Percentiles rank a stretch among this genome's conserved stretches.
Evolutionary conservation across 768 basidiomycete genomes (phyloP).

Genomic region (Pisolithus marmoratus): DNA sequence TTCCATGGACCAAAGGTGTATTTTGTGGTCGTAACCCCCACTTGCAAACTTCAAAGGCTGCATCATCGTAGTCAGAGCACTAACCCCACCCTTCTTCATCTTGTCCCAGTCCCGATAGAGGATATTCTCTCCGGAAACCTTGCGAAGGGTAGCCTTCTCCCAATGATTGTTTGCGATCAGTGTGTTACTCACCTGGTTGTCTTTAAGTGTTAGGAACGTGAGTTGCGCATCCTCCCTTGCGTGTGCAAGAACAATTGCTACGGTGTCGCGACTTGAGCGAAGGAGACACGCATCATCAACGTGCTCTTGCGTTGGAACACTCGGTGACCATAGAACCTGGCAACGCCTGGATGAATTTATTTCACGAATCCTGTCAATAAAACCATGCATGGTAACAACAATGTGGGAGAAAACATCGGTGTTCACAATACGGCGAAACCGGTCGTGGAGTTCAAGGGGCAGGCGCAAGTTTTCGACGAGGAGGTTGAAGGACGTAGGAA

Average conservation of each 20-base stretch:
- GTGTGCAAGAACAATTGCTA: constrained; percentile 34
- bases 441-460: constrained; percentile 30
- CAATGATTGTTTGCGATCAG: not conserved
- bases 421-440: constrained; percentile 34
- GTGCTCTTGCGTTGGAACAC: constrained; percentile 21
- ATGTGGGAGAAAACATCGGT: constrained; percentile 14
- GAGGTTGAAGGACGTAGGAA: not conserved
- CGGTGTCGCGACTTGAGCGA: constrained; percentile 11
- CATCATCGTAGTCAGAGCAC: constrained; percentile 37
- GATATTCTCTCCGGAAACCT: constrained; percentile 8
- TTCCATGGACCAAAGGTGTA: constrained; percentile 43
- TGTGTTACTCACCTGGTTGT: constrained; percentile 19
- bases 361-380: constrained; percentile 26
- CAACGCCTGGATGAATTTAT: constrained; percentile 12
- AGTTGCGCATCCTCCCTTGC: constrained; percentile 33
- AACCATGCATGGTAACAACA: constrained; percentile 36
- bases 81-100: constrained; percentile 37
- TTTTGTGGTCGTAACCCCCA: constrained; percentile 43
- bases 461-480: constrained; percentile 6
- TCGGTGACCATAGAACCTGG: constrained; percentile 15
- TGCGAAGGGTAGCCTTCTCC: constrained; percentile 2
- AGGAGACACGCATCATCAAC: constrained; percentile 42
- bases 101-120: constrained; percentile 27
- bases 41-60: constrained; percentile 40
- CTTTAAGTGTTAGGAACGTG: constrained; percentile 14